Evolutionary conservation across 2,329 filamentous ascomycete genomes (phyloP), one percentile per base, ranked within the genome.

Genomic region (Fusarium stilboides): DNA sequence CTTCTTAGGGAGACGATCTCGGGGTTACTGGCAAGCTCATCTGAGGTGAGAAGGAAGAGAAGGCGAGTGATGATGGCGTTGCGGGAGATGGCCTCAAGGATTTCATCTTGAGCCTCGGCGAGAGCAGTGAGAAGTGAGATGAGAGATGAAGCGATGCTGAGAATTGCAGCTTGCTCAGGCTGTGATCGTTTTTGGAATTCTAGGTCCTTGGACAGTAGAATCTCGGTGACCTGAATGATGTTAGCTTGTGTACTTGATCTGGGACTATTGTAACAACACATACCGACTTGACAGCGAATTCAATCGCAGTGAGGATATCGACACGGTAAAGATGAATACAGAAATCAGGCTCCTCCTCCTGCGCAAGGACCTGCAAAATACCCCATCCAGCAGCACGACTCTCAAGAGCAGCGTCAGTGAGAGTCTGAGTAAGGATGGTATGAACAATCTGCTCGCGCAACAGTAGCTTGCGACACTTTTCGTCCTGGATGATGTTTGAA

Each of bases 321-420:
- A 87, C 80, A 43, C 90, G 82, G 72, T 86, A 91, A 59, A 92
- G 77, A 70, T 92, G 89, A 20, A 92, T 80, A 66, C 88, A 90
- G 62, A 92, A 91, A 72, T 91, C 89, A 14, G 86, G 81, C 70
- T 90, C 89, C 76, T 92, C 90, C 73, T 90, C 86, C 65, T 87
- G 81, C 3, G 86, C 87, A 54, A 92, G 81, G 42, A 88, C 84
- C 68, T 86, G 84, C 53, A 92, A 80, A 68, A 91, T 89, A 14
- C 87, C 86, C 90, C 90, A 92, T n/a, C 88, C 90, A 20, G 89
- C 87, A 43, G 88, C 87, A 47, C 87, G 84, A 71, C 88, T 88
- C 78, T 91, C 89, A 53, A 90, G 80, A 59, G 84, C 87, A 37
- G 85, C 80, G 74, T 92, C 89, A 24, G 88, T 89, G 57, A 92